phyloP scores from a whole-genome alignment of 192 early-diverging fungal species.

The Linderina pennispora region DNA sequence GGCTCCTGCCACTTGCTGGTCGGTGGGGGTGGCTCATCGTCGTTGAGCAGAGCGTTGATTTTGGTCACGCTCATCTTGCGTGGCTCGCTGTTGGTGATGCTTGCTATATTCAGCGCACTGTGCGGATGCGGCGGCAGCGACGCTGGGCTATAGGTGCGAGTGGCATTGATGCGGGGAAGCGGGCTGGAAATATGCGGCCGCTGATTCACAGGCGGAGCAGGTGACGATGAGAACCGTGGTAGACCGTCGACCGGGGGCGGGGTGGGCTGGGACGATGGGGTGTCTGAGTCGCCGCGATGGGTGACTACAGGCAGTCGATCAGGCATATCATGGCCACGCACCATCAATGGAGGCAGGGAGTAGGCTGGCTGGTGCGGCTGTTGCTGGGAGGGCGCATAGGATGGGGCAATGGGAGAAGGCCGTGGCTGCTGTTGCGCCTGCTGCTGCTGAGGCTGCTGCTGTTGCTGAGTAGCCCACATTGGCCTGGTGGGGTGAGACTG shows the following conservation, averaged over 20 bases:
- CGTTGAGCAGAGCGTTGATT: constrained; percentile 38
- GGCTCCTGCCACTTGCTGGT: not conserved
- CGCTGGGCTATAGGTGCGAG: not conserved
- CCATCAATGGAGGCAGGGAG: not conserved
- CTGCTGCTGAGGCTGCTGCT: not conserved
- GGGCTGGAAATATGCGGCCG: not conserved
- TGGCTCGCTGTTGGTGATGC: not conserved
- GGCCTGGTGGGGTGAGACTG: no score
- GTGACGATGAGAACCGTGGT: constrained; percentile 33
- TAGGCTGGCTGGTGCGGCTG: not conserved
- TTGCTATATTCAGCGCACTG: constrained; percentile 12
- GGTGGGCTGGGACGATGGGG: constrained; percentile 30
- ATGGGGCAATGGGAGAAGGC: not conserved
- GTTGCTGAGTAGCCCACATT: no score
- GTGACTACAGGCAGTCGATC: not conserved
- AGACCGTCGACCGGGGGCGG: constrained; percentile 39
- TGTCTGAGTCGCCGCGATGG: constrained; percentile 17
- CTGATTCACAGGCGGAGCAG: constrained; percentile 2
- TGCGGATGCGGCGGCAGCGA: not conserved
- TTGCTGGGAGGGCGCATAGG: not conserved
- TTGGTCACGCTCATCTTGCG: constrained; percentile 21
- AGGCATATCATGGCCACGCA: not conserved
- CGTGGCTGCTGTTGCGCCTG: not conserved
- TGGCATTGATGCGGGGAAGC: not conserved
- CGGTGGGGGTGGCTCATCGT: constrained; percentile 6